A percentile compares a stretch with the other conserved stretches of the same genome.
phyloP scores from a whole-genome alignment of 192 early-diverging fungal species.

The Coemansia sp. region DNA sequence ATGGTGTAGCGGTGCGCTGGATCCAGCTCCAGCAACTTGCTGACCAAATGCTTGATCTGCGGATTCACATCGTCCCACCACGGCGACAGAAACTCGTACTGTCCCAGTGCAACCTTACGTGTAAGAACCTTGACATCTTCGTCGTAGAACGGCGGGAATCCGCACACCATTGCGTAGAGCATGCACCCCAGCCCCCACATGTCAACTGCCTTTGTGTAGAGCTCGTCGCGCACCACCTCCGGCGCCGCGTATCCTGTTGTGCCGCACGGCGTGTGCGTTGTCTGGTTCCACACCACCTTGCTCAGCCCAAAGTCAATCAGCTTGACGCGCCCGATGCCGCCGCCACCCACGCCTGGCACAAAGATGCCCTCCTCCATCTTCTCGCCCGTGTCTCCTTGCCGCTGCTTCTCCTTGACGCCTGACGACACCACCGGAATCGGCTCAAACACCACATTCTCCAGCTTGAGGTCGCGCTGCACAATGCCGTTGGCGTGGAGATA shows the following conservation, averaged over 20 bases:
- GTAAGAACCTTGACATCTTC: conserved; percentile 74
- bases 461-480: conserved; percentile 93
- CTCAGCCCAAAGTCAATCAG: conserved; percentile 90
- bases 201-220: conserved; percentile 79
- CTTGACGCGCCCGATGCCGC: conserved; percentile 80
- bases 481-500: conserved; percentile 85
- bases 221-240: conserved; percentile 81
- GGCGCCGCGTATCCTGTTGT: conserved; percentile 93
- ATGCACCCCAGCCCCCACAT: conserved; percentile 90
- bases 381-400: conserved; percentile 60
- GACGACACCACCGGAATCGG: conserved; percentile 66
- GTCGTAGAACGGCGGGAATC: conserved; percentile 83
- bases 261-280: conserved; percentile 87
- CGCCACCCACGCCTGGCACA: conserved; percentile 71
- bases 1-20: conserved; percentile 74
- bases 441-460: conserved; percentile 84
- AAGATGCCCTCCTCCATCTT: conserved; percentile 77
- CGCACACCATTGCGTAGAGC: conserved; percentile 77
- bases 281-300: conserved; percentile 80
- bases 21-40: conserved; percentile 67
- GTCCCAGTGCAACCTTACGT: conserved; percentile 81
- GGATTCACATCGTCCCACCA: conserved; percentile 91
- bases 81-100: conserved; percentile 80
- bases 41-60: conserved; percentile 73
- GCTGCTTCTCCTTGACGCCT: conserved; percentile 42